phyloP scores from a whole-genome alignment of 345 rosid genomes.

The Viola odorata region DNA sequence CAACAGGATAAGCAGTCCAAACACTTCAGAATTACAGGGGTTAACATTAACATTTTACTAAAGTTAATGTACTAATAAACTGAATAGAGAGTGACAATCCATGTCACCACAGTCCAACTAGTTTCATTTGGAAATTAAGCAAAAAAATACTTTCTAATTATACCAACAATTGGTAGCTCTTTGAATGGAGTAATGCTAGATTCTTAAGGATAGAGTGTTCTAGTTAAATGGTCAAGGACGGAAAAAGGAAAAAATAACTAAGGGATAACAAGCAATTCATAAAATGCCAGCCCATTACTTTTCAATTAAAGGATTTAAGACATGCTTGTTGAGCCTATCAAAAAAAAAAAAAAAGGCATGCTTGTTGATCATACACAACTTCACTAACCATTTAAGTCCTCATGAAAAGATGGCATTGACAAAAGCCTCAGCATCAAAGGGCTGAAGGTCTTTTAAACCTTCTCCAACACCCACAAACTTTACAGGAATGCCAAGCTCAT shows the following conservation, averaged over 20 bases:
- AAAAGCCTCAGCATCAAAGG: slow-evolving; percentile 82
- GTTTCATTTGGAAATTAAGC: too few relatives aligned
- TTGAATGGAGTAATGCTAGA: too few relatives aligned
- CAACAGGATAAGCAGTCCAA: too few relatives aligned
- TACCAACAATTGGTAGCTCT: too few relatives aligned
- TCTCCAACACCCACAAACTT: slow-evolving; percentile 96
- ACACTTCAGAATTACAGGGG: too few relatives aligned
- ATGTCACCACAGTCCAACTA: too few relatives aligned
- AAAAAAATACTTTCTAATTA: too few relatives aligned
- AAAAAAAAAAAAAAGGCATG: too few relatives aligned
- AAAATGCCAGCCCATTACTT: not conserved
- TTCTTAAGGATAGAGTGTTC: not conserved
- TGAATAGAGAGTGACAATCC: too few relatives aligned
- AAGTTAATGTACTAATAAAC: too few relatives aligned
- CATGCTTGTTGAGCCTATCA: not conserved
- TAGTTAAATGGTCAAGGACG: not conserved
- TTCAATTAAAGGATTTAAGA: not conserved
- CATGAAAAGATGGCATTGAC: slow-evolving; percentile 79
- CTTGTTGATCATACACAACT: not conserved
- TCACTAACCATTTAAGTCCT: slow-evolving; percentile 6
- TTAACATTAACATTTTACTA: too few relatives aligned
- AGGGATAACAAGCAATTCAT: not conserved
- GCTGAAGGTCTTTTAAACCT: slow-evolving; percentile 89
- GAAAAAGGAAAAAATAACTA: not conserved
- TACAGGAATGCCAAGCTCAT: slow-evolving; percentile 88